phyloP scores from a whole-genome alignment of 1,139 yeast species.

The Candida pseudocylindracea region DNA sequence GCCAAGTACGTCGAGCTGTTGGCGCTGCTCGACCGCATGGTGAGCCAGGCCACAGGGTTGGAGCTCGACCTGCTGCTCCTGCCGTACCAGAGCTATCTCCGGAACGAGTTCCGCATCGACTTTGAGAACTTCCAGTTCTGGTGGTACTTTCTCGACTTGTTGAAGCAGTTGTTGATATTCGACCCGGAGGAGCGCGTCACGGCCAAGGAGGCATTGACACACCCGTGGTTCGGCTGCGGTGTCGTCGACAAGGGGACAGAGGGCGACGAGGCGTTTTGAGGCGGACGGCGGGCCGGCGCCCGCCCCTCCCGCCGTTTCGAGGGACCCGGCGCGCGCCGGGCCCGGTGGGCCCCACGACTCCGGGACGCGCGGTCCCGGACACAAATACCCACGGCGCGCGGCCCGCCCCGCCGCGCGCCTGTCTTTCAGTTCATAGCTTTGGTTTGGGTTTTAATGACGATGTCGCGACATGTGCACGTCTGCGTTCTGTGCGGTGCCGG shows the following conservation, averaged over 20 bases:
- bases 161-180: constrained; percentile 34
- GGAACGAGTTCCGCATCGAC: constrained; percentile 16
- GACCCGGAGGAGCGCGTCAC: constrained; percentile 42
- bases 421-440: no score
- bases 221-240: constrained; percentile 60
- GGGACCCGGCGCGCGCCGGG: background rate
- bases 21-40: constrained; percentile 25
- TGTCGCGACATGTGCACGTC: no score
- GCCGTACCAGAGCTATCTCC: constrained; percentile 17
- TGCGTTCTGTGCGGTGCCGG: no score
- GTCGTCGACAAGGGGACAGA: constrained; percentile 55
- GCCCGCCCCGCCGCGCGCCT: no score
- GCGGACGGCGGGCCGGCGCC: no score
- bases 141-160: constrained; percentile 53
- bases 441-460: no score
- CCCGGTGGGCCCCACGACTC: background rate
- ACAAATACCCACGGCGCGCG: no score
- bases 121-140: constrained; percentile 44
- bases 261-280: background rate
- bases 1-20: constrained; percentile 28
- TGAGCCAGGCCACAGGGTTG: constrained; percentile 16
- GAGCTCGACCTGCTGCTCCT: constrained; percentile 18
- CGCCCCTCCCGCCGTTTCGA: constrained; percentile 1
- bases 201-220: constrained; percentile 50
- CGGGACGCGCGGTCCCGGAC: background rate